These are phyloP conservation scores for Rhododendron henanense DNA, from an alignment of 148 eudicot species.

Conservation along the genomic window DNA sequence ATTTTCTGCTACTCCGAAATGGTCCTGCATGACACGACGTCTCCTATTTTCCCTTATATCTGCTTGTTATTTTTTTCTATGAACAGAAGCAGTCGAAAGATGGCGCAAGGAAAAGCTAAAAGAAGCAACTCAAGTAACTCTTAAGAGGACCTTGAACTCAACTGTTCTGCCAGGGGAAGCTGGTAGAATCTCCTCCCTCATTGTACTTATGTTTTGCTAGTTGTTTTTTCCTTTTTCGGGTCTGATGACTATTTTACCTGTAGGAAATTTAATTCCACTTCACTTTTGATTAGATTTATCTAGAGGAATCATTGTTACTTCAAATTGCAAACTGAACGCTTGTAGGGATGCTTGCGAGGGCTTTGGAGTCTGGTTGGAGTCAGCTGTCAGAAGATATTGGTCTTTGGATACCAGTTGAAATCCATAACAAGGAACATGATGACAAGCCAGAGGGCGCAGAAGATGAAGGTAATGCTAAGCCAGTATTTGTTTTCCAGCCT, in stretches of 20 bases:
- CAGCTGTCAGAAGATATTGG: constrained; percentile 68
- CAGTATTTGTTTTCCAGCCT: background rate
- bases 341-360: constrained; percentile 49
- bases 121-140: constrained; percentile 42
- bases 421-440: constrained; percentile 54
- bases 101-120: constrained; percentile 64
- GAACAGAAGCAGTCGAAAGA: constrained; percentile 66
- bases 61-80: constrained; percentile 11
- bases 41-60: background rate
- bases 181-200: constrained; percentile 31
- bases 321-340: background rate
- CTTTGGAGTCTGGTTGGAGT: constrained; percentile 63
- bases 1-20: background rate
- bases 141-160: constrained; percentile 37
- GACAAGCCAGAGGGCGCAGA: constrained; percentile 75
- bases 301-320: constrained; percentile 6
- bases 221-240: background rate
- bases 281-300: background rate
- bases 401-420: constrained; percentile 65
- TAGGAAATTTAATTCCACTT: background rate
- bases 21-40: background rate
- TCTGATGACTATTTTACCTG: background rate
- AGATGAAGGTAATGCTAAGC: constrained; percentile 53
- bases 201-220: background rate
- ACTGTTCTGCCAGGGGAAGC: constrained; percentile 52